Evolutionary conservation across 495 filamentous ascomycete genomes (phyloP), one percentile per base, ranked within the genome.

Genomic region (Penicillium canescens): DNA sequence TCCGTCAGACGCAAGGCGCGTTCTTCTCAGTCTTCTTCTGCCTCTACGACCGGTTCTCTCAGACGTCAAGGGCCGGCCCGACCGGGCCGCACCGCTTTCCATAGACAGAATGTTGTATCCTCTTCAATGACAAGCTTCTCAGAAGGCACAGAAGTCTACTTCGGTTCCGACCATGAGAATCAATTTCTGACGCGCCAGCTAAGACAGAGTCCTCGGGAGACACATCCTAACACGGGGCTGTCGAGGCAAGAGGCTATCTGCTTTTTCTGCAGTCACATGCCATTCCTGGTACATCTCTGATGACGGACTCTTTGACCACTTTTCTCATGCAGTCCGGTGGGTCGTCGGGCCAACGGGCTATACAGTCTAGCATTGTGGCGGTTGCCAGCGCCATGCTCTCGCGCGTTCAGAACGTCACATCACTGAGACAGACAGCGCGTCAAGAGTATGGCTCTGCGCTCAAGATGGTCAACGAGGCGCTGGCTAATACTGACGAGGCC

Each of bases 371-470:
- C 38, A 40, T 49, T 2, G 10, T 18, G 9, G 46, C 46, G 5
- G 46, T 49, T 16, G 46, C 46, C 3, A 35, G 46, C 8, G 46
- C 46, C 11, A 49, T 49, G 46, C 46, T 49, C 7, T 28, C 46
- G 36, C 46, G 46, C 5, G 46, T 49, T 26, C 46, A 35, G 11
- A 39, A 37, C 1, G 18, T 24, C 4, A 18, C 14, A 36, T 49
- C 46, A 24, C 16, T 54, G 16, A 39, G 35, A n/a, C 35, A 49
- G 11, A 20, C 21, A 5, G 62, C 62, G 14, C 55, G 62, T 20
- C 36, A 46, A 39, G 42, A 65, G 12, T 68, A 68, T 56, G 54
- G 50, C 18, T 47, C 47, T 33, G 52, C 62, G 12, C 38, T 68
- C 26, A 39, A 50, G 9, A 28, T 56, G 37, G 60, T 59, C 13